Evolutionary conservation across 2,329 filamentous ascomycete species (phyloP).

Genomic region (Colletotrichum truncatum): DNA sequence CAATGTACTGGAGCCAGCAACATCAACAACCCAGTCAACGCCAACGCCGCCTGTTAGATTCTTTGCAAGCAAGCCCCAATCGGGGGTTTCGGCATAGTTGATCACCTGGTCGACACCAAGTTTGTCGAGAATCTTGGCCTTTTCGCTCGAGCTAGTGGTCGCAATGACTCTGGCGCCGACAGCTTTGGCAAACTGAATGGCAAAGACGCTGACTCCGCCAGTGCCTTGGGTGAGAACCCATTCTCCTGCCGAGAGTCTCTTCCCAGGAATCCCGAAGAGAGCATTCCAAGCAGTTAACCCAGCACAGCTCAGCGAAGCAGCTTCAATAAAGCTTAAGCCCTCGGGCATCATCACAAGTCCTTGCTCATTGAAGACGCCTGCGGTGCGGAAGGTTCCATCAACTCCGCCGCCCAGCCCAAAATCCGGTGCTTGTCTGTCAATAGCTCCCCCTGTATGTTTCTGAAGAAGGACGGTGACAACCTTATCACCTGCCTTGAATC

Average conservation of each 20-base stretch:
- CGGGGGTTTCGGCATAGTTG: slow-evolving; percentile 49
- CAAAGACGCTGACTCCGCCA: slow-evolving; percentile 51
- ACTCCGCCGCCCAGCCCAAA: slow-evolving; percentile 46
- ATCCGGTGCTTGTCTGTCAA: slow-evolving; percentile 40
- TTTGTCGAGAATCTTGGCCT: slow-evolving; percentile 48
- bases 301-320: slow-evolving; percentile 64
- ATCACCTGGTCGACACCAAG: slow-evolving; percentile 53
- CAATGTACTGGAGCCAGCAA: slow-evolving; percentile 49
- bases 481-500: slow-evolving; percentile 60
- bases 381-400: slow-evolving; percentile 42
- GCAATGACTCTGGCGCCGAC: slow-evolving; percentile 51
- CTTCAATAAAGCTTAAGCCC: slow-evolving; percentile 63
- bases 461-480: slow-evolving; percentile 47
- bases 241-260: slow-evolving; percentile 41
- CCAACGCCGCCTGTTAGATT: slow-evolving; percentile 45
- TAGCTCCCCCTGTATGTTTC: slow-evolving; percentile 45
- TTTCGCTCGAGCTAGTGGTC: slow-evolving; percentile 54
- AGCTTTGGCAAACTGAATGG: slow-evolving; percentile 51
- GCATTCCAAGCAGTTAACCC: slow-evolving; percentile 67
- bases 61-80: slow-evolving; percentile 51
- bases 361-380: slow-evolving; percentile 50
- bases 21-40: slow-evolving; percentile 54
- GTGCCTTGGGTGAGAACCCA: slow-evolving; percentile 52
- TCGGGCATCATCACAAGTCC: slow-evolving; percentile 68
- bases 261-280: slow-evolving; percentile 58